Evolutionary conservation across 2,329 filamentous ascomycete genomes (phyloP), one percentile per base, ranked within the genome.

Genomic region (Monilinia polystroma): DNA sequence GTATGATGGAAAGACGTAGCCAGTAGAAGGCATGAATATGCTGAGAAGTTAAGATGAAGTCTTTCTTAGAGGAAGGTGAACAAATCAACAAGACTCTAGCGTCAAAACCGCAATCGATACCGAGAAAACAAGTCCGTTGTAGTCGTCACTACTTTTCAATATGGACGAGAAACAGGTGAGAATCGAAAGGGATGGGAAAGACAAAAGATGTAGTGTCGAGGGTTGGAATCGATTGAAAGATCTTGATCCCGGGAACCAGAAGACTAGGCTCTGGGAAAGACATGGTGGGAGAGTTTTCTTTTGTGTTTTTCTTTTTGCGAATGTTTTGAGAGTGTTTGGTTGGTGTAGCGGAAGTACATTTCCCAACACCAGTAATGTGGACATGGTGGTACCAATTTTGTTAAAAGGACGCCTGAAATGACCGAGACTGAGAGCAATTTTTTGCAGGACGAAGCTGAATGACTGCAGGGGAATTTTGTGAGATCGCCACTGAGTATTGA

Each of bases 91-190:
- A 51, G 47, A 51, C 47, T 12, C 23, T 23, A 4, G 5, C 1
- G 11, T n/a, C 11, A 23, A 26, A 26, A 12, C 23, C 49, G 8
- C 23, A 38, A 38, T 60, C 29, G 32, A 60, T 60, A 60, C n/a
- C 45, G 32, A 62, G 45, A 51, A 29, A 4, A 4, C 16, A 7
- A 26, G 58, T 62, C 58, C 32, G 8, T 62, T 51, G 58, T 51
- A 62, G 58, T 62, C 58, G 58, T 51, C 58, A 62, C 58, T 62
- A 62, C 58, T 26, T 51, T 4, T 18, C 20, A 7, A 38, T 38
- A 7, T 38, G 58, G 45, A 41, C 45, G 26, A 2, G n/a, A 4
- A 51, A 41, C 14, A n/a, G 58, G 45, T 38, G 58, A 26, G 58
- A 23, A 38, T 60, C 45, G 45, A 62, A 12, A 8, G 26, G 16